Percentiles rank a stretch among this genome's conserved stretches.
Conservation (phyloP, 495 filamentous ascomycete genomes). For the Penicillium salamii region DNA sequence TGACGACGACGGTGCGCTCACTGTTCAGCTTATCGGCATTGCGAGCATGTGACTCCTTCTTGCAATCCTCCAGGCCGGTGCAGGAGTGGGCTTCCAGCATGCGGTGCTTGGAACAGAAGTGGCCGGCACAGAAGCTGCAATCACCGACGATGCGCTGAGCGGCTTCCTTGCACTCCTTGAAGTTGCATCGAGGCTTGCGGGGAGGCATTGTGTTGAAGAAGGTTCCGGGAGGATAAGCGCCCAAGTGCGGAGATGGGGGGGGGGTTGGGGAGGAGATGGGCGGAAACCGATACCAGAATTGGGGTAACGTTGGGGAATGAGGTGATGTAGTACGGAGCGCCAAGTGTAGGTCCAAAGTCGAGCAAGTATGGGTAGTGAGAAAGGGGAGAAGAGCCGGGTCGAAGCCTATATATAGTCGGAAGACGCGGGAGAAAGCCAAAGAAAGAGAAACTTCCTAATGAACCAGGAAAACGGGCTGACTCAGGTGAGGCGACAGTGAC, state of each 20-base stretch:
- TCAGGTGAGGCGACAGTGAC: conserved; percentile 27
- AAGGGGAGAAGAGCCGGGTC: conserved; percentile 10
- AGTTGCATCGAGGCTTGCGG: conserved; percentile 82
- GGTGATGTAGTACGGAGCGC: conserved; percentile 35
- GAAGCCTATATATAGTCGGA: conserved; percentile 17
- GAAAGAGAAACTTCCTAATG: conserved; percentile 19
- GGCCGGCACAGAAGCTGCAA: conserved; percentile 89
- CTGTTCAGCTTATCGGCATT: conserved; percentile 89
- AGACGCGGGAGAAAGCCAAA: conserved; percentile 23
- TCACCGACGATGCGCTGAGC: conserved; percentile 93
- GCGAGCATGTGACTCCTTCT: conserved; percentile 88
- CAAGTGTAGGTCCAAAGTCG: conserved; percentile 21
- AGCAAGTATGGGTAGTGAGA: conserved; percentile 31
- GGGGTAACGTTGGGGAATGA: conserved; percentile 29
- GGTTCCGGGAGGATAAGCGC: conserved; percentile 14
- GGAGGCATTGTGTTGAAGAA: conserved; percentile 50
- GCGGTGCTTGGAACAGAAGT: conserved; percentile 92
- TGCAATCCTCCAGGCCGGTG: conserved; percentile 92
- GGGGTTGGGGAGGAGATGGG: conserved; percentile 12
- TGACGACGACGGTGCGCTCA: conserved; percentile 75
- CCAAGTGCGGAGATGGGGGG: conserved; percentile 10
- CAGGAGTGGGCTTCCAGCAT: conserved; percentile 93
- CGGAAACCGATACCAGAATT: too few species aligned
- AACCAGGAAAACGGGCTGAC: conserved; percentile 24
- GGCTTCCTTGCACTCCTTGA: conserved; percentile 79